These are phyloP conservation scores for Epichloe glyceriae DNA, from an alignment of 2,329 filamentous ascomycete species.

Conservation along the genomic window DNA sequence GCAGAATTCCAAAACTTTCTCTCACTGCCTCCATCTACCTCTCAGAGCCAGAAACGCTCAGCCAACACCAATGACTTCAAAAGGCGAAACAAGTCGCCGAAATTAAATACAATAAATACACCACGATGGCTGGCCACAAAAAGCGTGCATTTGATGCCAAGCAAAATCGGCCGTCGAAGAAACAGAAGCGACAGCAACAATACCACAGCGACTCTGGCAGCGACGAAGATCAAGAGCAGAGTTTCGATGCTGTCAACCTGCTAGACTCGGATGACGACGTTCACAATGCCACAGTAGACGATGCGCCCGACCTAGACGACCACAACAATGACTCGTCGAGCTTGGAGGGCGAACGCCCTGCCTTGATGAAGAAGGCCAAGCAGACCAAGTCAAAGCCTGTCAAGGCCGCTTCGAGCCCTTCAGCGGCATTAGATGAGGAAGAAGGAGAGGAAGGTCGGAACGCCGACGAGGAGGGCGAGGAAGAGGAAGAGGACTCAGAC, in stretches of 20 bases:
- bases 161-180: conserved; percentile 34
- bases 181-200: conserved; percentile 32
- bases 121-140: conserved; percentile 22
- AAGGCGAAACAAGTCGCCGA: conserved; percentile 1
- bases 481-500: conserved; percentile 24
- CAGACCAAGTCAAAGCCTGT: conserved; percentile 10
- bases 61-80: neutral
- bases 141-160: conserved; percentile 20
- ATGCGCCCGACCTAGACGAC: conserved; percentile 20
- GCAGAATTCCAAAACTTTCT: conserved; percentile 10
- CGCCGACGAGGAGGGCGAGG: conserved; percentile 20
- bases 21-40: neutral
- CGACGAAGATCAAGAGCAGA: conserved; percentile 23
- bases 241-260: conserved; percentile 39
- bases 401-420: conserved; percentile 7
- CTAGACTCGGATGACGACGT: conserved; percentile 46
- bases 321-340: conserved; percentile 15
- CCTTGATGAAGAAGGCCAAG: conserved; percentile 10
- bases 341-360: conserved; percentile 22
- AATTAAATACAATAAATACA: neutral
- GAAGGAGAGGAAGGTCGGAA: conserved; percentile 14
- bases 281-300: conserved; percentile 38
- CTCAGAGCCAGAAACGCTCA: neutral
- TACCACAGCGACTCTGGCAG: conserved; percentile 41
- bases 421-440: conserved; percentile 12